These are phyloP conservation scores for Solanum ossicruentum DNA, from an alignment of 257 asterid species.

Conservation along the genomic window DNA sequence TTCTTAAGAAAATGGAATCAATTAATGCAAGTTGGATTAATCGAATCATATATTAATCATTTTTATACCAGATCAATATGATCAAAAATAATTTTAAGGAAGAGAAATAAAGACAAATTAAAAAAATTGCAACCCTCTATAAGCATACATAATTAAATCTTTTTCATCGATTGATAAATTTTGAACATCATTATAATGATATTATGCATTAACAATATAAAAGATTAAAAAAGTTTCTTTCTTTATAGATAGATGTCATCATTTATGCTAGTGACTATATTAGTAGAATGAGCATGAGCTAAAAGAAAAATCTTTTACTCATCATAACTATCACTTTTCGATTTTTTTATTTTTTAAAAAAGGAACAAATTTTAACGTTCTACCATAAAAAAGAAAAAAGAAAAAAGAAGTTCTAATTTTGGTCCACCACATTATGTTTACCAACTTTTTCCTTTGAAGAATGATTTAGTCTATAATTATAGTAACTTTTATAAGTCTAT, in stretches of 20 bases:
- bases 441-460: not conserved
- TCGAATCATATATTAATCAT: not conserved
- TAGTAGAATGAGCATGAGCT: not conserved
- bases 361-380: constrained; percentile 42
- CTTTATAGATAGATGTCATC: not conserved
- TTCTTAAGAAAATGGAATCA: not conserved
- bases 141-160: too few species aligned
- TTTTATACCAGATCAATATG: too few species aligned
- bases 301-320: not conserved
- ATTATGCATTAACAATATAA: not conserved
- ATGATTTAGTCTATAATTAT: not conserved
- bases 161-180: too few species aligned
- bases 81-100: too few species aligned
- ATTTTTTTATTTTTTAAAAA: not conserved
- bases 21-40: not conserved
- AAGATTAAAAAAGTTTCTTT: not conserved
- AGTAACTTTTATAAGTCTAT: not conserved
- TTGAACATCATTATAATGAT: not conserved
- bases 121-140: too few species aligned
- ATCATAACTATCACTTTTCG: not conserved
- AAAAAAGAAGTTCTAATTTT: constrained; percentile 3
- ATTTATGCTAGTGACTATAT: not conserved
- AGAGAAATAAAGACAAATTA: too few species aligned
- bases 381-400: not conserved
- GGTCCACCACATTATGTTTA: not conserved